Base-by-base conservation (phyloP, 768 basidiomycete genomes). In the Sarcomyxa edulis region DNA sequence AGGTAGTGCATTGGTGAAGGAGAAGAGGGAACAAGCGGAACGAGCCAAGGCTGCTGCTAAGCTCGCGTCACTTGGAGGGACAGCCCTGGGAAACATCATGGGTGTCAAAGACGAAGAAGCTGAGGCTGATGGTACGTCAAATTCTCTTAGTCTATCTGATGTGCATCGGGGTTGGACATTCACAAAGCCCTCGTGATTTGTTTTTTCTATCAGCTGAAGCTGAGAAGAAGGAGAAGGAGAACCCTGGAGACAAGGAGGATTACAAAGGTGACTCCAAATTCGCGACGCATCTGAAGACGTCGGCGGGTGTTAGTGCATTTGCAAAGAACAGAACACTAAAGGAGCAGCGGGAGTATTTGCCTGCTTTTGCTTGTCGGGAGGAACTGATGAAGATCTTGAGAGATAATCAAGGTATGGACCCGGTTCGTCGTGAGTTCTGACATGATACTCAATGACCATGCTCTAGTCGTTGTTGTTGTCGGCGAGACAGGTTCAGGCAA, bases 401-500 rank as follows among this genome's bases (percentile, higher is more conserved):
- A 29, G 96, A 99, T 50, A 95, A 97, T 54, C 96, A 99, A 79
- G 93, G 93, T 84, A 38, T 34, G 61, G 16, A 14, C 15, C 5
- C 50, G 34, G 6, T 14, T n/a, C 4, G 40, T 39, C 8, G n/a
- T n/a, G n/a, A n/a, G n/a, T n/a, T n/a, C 15, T n/a, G 21, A 9
- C 23, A 28, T 30, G 9, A 24, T 4, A 15, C 20, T 35, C 45
- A 25, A 47, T 39, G 43, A 32, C 26, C 12, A 11, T 16, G 24
- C 16, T 34, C 19, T 47, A 96, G 96, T 98, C 25, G 70, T 88
- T 32, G 80, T 99, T 40, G 91, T 98, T 26, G 88, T 99, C 27
- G 96, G 96, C n/a, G 96, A 99, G 62, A 99, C 96, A n/a, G 96
- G 96, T 7, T 98, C 95, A 0, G 96, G 96, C 5, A 99, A 99